Percentiles rank a stretch among this genome's conserved stretches.
These are phyloP conservation scores for Larix kaempferi DNA, from an alignment of 75 land plant genomes.

Conservation along the genomic window DNA sequence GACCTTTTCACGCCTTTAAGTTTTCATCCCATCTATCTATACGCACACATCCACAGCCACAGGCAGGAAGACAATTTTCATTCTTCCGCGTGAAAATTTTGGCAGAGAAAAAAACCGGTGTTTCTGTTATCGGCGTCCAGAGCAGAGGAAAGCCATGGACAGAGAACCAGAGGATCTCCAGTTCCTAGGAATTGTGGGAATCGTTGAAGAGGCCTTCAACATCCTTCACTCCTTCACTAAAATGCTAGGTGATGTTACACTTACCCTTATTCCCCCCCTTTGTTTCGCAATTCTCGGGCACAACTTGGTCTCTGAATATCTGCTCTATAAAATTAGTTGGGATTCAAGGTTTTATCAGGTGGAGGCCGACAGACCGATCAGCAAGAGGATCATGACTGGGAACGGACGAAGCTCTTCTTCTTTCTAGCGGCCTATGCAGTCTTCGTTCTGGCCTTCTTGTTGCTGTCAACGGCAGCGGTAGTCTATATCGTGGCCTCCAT, in stretches of 20 bases:
- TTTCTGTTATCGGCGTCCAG: too few relatives aligned
- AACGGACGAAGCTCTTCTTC: constrained; percentile 21
- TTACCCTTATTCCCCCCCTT: constrained; percentile 58
- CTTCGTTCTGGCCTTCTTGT: constrained; percentile 38
- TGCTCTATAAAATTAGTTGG: constrained; percentile 28
- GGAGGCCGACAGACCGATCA: constrained; percentile 13
- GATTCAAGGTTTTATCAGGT: constrained; percentile 20
- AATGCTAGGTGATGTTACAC: constrained; percentile 39
- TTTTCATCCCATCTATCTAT: too few relatives aligned
- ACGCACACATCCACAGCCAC: too few relatives aligned
- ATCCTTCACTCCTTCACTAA: not conserved
- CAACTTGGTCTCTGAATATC: constrained; percentile 27
- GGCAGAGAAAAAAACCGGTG: too few relatives aligned
- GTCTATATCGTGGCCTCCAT: constrained; percentile 43
- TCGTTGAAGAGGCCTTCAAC: constrained; percentile 46
- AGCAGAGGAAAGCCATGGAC: constrained; percentile 20
- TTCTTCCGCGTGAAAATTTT: too few relatives aligned
- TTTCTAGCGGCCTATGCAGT: constrained; percentile 28
- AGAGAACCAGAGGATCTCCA: constrained; percentile 68
- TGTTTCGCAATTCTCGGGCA: constrained; percentile 43
- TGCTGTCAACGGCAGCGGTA: constrained; percentile 61
- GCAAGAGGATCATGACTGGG: constrained; percentile 10
- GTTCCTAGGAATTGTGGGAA: constrained; percentile 42
- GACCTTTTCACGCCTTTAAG: too few relatives aligned
- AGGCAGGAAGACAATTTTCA: too few relatives aligned